Conservation (phyloP, 148 eudicot genomes). For the Camellia sinensis region DNA sequence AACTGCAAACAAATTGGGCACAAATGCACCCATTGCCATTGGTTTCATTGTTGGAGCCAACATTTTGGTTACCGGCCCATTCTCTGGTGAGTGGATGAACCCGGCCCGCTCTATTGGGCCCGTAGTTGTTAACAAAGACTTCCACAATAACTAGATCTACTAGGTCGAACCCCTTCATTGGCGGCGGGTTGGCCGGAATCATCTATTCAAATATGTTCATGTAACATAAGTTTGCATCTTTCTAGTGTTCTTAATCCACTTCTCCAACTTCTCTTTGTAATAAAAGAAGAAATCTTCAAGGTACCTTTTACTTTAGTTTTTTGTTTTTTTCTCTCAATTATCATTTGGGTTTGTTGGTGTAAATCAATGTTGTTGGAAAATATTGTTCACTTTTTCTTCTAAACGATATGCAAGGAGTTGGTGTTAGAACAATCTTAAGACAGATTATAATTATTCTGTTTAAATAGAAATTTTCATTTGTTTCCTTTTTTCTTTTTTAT, state of each 20-base stretch:
- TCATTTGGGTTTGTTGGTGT: slow-evolving; percentile 20
- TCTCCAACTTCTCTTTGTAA: background rate
- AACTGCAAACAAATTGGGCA: background rate
- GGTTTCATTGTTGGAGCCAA: slow-evolving; percentile 90
- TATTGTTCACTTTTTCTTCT: background rate
- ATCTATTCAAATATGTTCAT: slow-evolving; percentile 66
- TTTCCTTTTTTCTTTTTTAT: too few species aligned
- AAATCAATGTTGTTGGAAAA: background rate
- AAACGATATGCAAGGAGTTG: background rate
- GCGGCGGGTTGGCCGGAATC: slow-evolving; percentile 77
- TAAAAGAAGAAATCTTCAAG: too few species aligned
- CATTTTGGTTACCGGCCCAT: slow-evolving; percentile 79
- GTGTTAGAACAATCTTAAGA: background rate
- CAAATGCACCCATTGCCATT: slow-evolving; percentile 78
- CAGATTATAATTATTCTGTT: too few species aligned
- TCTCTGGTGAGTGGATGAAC: slow-evolving; percentile 91
- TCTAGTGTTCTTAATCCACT: slow-evolving; percentile 5
- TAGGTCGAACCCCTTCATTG: slow-evolving; percentile 89
- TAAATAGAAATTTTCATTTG: too few species aligned
- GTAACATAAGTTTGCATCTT: slow-evolving; percentile 34
- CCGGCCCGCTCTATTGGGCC: slow-evolving; percentile 86
- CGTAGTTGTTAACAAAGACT: slow-evolving; percentile 67
- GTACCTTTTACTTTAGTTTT: slow-evolving; percentile 5
- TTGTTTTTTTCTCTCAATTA: background rate
- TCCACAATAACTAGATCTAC: slow-evolving; percentile 68